phyloP scores from a whole-genome alignment of 2,329 filamentous ascomycete species.

The Emergomyces pasteurianus region DNA sequence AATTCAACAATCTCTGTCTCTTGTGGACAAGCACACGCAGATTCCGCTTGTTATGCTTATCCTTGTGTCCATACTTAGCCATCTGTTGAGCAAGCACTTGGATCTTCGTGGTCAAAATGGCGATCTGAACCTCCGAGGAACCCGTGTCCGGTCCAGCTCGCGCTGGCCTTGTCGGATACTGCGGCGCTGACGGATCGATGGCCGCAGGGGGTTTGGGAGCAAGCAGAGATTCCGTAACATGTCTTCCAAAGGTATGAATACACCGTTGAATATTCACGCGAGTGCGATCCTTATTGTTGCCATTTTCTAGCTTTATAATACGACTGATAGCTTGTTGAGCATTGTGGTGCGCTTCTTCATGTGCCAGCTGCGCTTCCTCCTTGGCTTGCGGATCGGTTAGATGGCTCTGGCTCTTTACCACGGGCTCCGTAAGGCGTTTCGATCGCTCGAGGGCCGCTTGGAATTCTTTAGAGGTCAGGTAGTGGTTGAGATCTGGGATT shows the following conservation, averaged over 20 bases:
- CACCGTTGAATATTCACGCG: slow-evolving; percentile 76
- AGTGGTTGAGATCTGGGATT: slow-evolving; percentile 56
- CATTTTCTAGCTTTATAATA: slow-evolving; percentile 67
- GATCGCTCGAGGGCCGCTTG: slow-evolving; percentile 55
- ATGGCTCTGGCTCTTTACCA: slow-evolving; percentile 19
- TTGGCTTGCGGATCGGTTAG: slow-evolving; percentile 28
- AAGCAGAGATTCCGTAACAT: slow-evolving; percentile 67
- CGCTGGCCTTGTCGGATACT: slow-evolving; percentile 27
- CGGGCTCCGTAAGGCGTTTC: slow-evolving; percentile 44
- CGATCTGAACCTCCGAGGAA: slow-evolving; percentile 93
- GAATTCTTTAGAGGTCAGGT: slow-evolving; percentile 57
- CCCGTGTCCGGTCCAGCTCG: slow-evolving; percentile 88
- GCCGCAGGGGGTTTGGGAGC: slow-evolving; percentile 43
- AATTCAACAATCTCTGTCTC: slow-evolving; percentile 76
- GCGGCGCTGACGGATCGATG: slow-evolving; percentile 30
- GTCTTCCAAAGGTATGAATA: slow-evolving; percentile 77
- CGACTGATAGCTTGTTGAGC: slow-evolving; percentile 65
- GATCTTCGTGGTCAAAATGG: slow-evolving; percentile 91
- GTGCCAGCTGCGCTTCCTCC: slow-evolving; percentile 29
- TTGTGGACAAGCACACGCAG: slow-evolving; percentile 74
- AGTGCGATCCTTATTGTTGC: slow-evolving; percentile 63
- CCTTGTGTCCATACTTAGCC: slow-evolving; percentile 59
- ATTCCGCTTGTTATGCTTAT: slow-evolving; percentile 92
- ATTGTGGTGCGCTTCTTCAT: slow-evolving; percentile 48
- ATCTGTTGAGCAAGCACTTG: slow-evolving; percentile 63